Base-by-base conservation (phyloP, 305 asterid species). In the Solanum aculeatissimum region DNA sequence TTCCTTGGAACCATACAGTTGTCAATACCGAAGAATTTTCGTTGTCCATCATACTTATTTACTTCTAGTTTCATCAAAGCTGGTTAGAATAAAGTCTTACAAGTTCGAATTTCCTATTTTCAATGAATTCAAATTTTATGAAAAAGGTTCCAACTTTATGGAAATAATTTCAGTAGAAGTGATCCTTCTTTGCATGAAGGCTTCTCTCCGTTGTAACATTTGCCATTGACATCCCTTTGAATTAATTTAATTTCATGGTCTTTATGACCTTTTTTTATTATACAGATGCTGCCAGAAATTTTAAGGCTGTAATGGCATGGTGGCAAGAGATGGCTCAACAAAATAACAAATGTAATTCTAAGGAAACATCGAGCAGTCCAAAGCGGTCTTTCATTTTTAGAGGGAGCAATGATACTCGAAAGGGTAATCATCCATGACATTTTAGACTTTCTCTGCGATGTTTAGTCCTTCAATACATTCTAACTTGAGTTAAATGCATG, bases 281-380 rank as follows among this genome's bases (percentile, higher is more conserved):
- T 81, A 88, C 94, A 97, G 99, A 90, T 83, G 88, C 91, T 80
- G 85, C 91, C 27, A 92, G 91, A 89, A 92, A 90, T 88, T 95
- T 97, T 83, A 93, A 93, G 92, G 91, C 96, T 84, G 91, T 97
- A 81, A 97, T 95, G 98, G 85, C 98, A 83, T 97, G 99, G 99
- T 97, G 98, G 99, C 92, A 94, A 93, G 98, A 94, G 84, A 97
- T 97, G 99, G 98, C 98, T 86, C 97, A 92, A 85, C 93, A 91
- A 86, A 97, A 93, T 88, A 93, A 92, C 87, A 92, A 92, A 90
- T 85, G 92, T 87, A 88, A 84, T 87, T 38, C 85, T 78, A 87
- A 85, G 83, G 84, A 88, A 77, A 91, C 84, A 74, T 75, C 89
- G 80, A 45, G 83, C 84, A 38, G 87, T 85, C 83, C 83, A 80